Percentiles rank a stretch among this genome's conserved stretches.
phyloP scores from a whole-genome alignment of 176 grass and related monocot genomes.

The Guadua angustifolia region DNA sequence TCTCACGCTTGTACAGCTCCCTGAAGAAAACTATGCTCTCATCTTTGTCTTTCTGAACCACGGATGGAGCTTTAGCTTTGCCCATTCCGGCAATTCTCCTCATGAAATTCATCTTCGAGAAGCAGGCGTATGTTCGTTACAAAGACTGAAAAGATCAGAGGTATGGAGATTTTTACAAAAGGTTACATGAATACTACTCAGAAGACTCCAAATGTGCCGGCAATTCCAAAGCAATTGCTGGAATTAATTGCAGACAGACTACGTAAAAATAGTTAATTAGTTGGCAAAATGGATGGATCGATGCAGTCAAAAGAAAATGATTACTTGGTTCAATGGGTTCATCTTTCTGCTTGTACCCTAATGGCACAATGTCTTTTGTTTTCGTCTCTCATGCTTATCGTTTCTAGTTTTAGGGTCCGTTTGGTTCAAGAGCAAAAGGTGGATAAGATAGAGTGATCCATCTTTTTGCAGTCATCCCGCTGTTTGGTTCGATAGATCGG shows the following conservation, averaged over 20 bases:
- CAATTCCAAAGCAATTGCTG: slow-evolving; percentile 42
- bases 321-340: slow-evolving; percentile 14
- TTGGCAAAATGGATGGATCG: not conserved
- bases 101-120: slow-evolving; percentile 46
- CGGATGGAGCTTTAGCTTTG: slow-evolving; percentile 30
- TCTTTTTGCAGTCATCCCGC: no score
- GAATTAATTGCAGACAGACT: not conserved
- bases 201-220: slow-evolving; percentile 47
- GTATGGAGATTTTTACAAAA: slow-evolving; percentile 9
- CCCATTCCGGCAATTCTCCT: slow-evolving; percentile 46
- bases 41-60: slow-evolving; percentile 50
- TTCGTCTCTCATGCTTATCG: not conserved
- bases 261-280: slow-evolving; percentile 8
- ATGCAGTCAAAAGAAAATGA: slow-evolving; percentile 24
- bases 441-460: no score
- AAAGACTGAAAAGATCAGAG: not conserved
- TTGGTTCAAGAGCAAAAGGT: no score
- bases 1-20: slow-evolving; percentile 59
- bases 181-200: slow-evolving; percentile 33
- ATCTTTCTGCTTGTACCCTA: slow-evolving; percentile 35
- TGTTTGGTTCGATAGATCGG: no score
- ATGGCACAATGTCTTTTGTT: not conserved
- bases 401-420: not conserved
- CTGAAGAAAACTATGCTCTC: slow-evolving; percentile 66
- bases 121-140: not conserved